phyloP scores from a whole-genome alignment of 2,329 filamentous ascomycete species.

The Cladorrhinum sp. region DNA sequence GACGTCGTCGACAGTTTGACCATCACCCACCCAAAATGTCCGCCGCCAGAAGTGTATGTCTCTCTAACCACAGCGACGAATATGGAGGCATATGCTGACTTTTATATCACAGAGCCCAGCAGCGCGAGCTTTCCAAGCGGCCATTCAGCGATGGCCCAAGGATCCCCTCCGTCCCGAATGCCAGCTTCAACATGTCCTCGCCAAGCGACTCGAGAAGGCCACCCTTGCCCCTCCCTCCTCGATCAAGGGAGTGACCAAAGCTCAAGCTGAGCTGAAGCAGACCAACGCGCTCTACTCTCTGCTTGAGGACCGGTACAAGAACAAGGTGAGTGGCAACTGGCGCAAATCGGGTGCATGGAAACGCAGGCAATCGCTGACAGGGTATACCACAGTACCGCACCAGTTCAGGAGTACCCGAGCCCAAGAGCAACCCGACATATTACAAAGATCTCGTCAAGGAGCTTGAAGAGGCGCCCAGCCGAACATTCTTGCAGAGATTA shows the following conservation, averaged over 20 bases:
- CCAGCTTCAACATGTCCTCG: slow-evolving; percentile 58
- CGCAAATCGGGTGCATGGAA: not conserved
- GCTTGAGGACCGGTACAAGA: slow-evolving; percentile 57
- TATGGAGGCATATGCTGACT: not conserved
- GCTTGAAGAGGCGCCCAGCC: slow-evolving; percentile 59
- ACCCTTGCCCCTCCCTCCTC: slow-evolving; percentile 28
- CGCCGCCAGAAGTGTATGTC: slow-evolving; percentile 20
- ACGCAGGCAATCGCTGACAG: not conserved
- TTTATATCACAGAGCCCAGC: slow-evolving; percentile 36
- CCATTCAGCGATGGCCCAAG: slow-evolving; percentile 59
- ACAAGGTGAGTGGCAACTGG: slow-evolving; percentile 42
- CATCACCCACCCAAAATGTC: slow-evolving; percentile 19
- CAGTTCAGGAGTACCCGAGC: slow-evolving; percentile 51
- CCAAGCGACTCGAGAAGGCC: slow-evolving; percentile 42
- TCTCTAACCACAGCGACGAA: not conserved
- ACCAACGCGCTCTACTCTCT: slow-evolving; percentile 59
- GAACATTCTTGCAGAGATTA: slow-evolving; percentile 52
- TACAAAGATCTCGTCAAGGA: slow-evolving; percentile 60
- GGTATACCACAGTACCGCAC: slow-evolving; percentile 41
- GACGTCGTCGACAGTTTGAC: slow-evolving; percentile 6
- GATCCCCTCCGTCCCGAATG: slow-evolving; percentile 61
- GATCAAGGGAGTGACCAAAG: slow-evolving; percentile 29
- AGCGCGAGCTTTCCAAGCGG: slow-evolving; percentile 47
- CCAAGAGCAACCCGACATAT: slow-evolving; percentile 62
- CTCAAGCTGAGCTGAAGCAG: slow-evolving; percentile 53